Conservation (phyloP, 495 filamentous ascomycete species). For the Bryoglossum gracile region DNA sequence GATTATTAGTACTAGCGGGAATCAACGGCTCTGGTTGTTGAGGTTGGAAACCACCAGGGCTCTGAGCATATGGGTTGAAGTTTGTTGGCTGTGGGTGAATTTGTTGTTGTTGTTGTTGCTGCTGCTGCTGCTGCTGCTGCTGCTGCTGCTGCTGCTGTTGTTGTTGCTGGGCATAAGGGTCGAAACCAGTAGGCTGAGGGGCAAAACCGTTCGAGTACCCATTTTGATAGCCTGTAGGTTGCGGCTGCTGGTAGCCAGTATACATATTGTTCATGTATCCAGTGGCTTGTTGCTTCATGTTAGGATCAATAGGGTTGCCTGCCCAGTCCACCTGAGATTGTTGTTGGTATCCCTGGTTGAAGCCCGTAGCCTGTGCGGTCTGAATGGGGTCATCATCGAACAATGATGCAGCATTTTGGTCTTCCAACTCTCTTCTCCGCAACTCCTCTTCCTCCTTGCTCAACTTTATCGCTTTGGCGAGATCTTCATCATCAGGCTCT, state of each 20-base stretch:
- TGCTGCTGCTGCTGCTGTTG: slow-evolving; percentile 30
- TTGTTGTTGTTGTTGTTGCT: no score
- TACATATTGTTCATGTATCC: slow-evolving; percentile 74
- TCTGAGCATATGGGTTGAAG: no score
- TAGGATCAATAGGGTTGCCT: slow-evolving; percentile 79
- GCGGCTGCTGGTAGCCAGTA: slow-evolving; percentile 59
- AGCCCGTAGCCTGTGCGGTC: slow-evolving; percentile 66
- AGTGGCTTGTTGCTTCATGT: slow-evolving; percentile 63
- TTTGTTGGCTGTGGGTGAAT: no score
- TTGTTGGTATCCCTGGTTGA: slow-evolving; percentile 96
- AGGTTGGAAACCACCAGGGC: slow-evolving; percentile 24
- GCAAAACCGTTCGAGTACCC: slow-evolving; percentile 32
- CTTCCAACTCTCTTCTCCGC: slow-evolving; percentile 80
- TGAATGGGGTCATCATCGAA: slow-evolving; percentile 76
- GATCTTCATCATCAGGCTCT: slow-evolving; percentile 54
- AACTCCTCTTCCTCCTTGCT: slow-evolving; percentile 88
- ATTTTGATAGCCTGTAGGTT: slow-evolving; percentile 47
- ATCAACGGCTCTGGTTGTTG: slow-evolving; percentile 29
- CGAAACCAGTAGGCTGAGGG: slow-evolving; percentile 66
- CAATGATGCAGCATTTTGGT: slow-evolving; percentile 74
- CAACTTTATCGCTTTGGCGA: slow-evolving; percentile 92
- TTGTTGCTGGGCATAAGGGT: slow-evolving; percentile 57
- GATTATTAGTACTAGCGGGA: slow-evolving; percentile 68
- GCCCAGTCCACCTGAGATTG: slow-evolving; percentile 93
- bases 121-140: slow-evolving; percentile 39